Evolutionary conservation across 352 stramenopile genomes (phyloP).

Genomic region (Pythium grandisporangium): DNA sequence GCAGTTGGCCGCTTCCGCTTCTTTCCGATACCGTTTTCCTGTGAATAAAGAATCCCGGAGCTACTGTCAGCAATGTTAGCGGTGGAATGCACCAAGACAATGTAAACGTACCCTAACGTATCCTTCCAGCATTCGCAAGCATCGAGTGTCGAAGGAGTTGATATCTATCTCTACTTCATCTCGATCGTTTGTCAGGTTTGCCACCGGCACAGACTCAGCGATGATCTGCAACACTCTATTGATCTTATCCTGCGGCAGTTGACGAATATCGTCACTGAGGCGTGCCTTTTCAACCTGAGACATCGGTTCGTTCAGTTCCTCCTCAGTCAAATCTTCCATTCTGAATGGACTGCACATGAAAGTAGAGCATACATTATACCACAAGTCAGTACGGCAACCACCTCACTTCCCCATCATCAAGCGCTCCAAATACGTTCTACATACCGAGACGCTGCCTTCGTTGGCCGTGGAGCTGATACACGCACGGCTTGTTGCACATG

Average conservation of each 20-base stretch:
- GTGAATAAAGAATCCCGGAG: no score
- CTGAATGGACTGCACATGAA: constrained; percentile 58
- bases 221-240: constrained; percentile 87
- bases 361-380: background rate
- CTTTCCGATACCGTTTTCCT: constrained; percentile 84
- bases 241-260: constrained; percentile 81
- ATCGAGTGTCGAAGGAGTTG: constrained; percentile 81
- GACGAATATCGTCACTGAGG: constrained; percentile 71
- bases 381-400: background rate
- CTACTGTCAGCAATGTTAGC: no score
- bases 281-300: constrained; percentile 76
- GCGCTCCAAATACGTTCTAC: constrained; percentile 2
- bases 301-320: constrained; percentile 84
- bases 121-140: constrained; percentile 83
- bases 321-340: constrained; percentile 85
- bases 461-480: constrained; percentile 22
- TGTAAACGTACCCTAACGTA: constrained; percentile 69
- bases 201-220: constrained; percentile 75
- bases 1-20: constrained; percentile 71
- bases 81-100: no score
- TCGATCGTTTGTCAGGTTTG: constrained; percentile 75
- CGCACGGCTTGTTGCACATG: constrained; percentile 61
- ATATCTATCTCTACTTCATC: constrained; percentile 87
- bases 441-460: constrained; percentile 51
- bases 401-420: background rate